These are phyloP conservation scores for Austroboletus rostrupii DNA, from an alignment of 1,284 basidiomycete genomes.

Conservation along the genomic window DNA sequence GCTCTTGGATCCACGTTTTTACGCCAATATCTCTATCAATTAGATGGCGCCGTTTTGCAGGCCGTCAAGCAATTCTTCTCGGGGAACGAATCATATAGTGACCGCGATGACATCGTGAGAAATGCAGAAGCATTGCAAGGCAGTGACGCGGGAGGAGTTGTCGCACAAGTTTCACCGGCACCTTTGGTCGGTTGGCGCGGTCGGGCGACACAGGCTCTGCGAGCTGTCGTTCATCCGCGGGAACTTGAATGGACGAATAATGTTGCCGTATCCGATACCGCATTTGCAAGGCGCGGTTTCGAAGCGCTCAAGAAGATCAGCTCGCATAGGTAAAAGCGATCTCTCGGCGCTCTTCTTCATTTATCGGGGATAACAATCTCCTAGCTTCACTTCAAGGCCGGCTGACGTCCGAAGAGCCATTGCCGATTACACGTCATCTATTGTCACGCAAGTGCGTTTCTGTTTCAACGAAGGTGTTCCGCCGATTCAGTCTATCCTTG, in stretches of 20 bases:
- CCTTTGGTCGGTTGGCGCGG: constrained; percentile 17
- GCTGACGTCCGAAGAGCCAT: constrained; percentile 15
- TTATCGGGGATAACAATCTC: constrained; percentile 8
- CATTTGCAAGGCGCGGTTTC: constrained; percentile 36
- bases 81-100: constrained; percentile 13
- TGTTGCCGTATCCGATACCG: constrained; percentile 31
- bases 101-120: constrained; percentile 14
- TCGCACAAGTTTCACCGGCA: constrained; percentile 1
- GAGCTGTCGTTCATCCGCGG: constrained; percentile 39
- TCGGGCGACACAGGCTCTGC: constrained; percentile 25
- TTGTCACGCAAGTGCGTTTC: constrained; percentile 10
- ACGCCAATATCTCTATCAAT: constrained; percentile 20
- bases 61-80: constrained; percentile 15
- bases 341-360: background rate
- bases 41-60: constrained; percentile 15
- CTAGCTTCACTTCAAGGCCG: constrained; percentile 12
- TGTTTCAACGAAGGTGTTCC: constrained; percentile 11
- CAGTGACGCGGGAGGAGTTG: background rate
- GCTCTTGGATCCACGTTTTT: constrained; percentile 21
- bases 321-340: constrained; percentile 38
- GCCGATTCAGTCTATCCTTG: constrained; percentile 26
- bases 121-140: constrained; percentile 8
- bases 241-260: constrained; percentile 47
- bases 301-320: constrained; percentile 35
- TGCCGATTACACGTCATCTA: constrained; percentile 23